These are phyloP conservation scores for Margaritispora aquatica DNA, from an alignment of 495 filamentous ascomycete genomes.

Conservation along the genomic window DNA sequence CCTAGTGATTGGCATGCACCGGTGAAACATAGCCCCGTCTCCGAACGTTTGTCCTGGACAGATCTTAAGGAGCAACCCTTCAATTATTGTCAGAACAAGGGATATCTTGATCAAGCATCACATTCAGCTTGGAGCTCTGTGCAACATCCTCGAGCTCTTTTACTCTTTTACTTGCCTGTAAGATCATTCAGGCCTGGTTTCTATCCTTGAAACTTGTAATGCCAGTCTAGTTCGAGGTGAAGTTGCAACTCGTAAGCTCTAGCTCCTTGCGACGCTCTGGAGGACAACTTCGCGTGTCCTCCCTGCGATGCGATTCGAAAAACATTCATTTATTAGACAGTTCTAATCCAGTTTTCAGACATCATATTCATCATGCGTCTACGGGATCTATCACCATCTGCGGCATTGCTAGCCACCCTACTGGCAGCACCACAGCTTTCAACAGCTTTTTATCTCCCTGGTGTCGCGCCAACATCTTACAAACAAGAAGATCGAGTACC, in stretches of 20 bases:
- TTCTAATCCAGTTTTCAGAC: conserved; percentile 2
- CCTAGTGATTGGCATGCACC: not conserved
- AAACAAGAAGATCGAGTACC: conserved; percentile 68
- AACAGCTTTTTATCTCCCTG: conserved; percentile 89
- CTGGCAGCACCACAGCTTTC: conserved; percentile 47
- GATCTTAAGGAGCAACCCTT: not conserved
- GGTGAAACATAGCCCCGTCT: not conserved
- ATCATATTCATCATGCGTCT: conserved; percentile 39
- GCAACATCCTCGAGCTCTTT: no score
- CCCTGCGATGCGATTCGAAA: no score
- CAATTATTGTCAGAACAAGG: not conserved
- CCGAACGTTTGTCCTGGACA: not conserved
- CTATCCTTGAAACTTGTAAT: not conserved
- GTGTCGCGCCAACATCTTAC: conserved; percentile 93
- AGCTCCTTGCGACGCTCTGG: no score
- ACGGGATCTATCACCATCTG: conserved; percentile 37
- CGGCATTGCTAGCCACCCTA: conserved; percentile 39
- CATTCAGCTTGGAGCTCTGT: no score
- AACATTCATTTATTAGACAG: not conserved
- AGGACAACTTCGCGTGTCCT: no score
- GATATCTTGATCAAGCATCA: no score
- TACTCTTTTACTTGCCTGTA: no score
- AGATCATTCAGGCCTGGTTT: no score
- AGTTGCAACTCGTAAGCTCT: conserved; percentile 19
- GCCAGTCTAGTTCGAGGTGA: not conserved